Evolutionary conservation across 2,329 filamentous ascomycete genomes (phyloP).

Genomic region (Trichoderma semiorbis): DNA sequence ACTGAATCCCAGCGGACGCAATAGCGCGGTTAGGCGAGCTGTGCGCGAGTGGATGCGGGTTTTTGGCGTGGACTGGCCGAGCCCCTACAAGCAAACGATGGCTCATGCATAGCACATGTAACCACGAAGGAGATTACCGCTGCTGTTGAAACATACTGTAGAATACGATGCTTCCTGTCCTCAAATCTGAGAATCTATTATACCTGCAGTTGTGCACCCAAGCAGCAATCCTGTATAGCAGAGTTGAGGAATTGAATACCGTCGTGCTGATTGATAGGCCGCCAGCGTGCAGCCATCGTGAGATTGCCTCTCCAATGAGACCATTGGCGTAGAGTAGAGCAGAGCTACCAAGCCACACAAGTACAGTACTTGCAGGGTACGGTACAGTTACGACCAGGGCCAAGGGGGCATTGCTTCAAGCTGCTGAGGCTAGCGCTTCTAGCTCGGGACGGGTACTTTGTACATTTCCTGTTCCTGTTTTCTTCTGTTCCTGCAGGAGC

Average conservation of each 20-base stretch:
- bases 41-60: neutral
- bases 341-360: neutral
- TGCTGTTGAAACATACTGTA: neutral
- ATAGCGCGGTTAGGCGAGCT: slow-evolving; percentile 4
- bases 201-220: neutral
- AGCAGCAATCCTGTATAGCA: neutral
- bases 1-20: neutral
- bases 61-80: slow-evolving; percentile 2
- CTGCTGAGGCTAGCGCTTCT: neutral
- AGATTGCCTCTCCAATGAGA: neutral
- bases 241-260: neutral
- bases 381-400: neutral
- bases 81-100: neutral
- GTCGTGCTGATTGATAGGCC: neutral
- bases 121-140: neutral
- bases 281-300: neutral
- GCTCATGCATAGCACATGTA: neutral
- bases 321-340: neutral
- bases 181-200: neutral
- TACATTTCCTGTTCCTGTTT: neutral
- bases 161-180: neutral
- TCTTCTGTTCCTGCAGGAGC: slow-evolving; percentile 11
- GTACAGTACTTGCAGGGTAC: neutral
- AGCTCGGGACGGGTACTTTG: neutral
- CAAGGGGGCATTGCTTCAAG: neutral